Evolutionary conservation across 169 alveolate genomes (phyloP).

Genomic region (Fabrea salina): DNA sequence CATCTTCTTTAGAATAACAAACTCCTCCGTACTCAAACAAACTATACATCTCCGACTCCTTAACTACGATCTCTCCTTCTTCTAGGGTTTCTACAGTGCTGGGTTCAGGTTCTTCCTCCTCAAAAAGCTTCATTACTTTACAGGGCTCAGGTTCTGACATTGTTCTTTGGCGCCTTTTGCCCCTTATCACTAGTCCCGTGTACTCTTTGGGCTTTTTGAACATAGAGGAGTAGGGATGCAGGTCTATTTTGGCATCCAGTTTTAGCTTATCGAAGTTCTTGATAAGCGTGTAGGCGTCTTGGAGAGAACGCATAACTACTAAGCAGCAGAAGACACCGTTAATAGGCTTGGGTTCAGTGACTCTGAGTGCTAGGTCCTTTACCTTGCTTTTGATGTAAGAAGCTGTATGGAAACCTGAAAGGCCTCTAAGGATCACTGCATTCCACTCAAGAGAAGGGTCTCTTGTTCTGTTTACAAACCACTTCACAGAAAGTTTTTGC

Average conservation of each 20-base stretch:
- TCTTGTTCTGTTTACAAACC: background rate
- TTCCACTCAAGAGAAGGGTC: conserved; percentile 1
- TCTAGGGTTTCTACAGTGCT: too few species aligned
- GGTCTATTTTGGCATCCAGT: background rate
- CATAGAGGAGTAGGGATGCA: conserved; percentile 15
- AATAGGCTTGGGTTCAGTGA: background rate
- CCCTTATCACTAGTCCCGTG: too few species aligned
- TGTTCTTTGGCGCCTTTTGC: too few species aligned
- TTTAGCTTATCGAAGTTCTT: background rate
- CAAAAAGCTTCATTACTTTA: too few species aligned
- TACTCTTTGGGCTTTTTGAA: background rate
- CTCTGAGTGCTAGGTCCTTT: background rate
- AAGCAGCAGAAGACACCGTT: background rate
- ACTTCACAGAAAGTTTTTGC: background rate
- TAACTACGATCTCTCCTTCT: too few species aligned
- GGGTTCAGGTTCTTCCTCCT: too few species aligned
- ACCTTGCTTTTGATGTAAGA: background rate
- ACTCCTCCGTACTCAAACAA: too few species aligned
- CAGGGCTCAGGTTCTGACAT: too few species aligned
- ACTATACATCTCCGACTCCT: too few species aligned
- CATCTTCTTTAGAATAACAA: too few species aligned
- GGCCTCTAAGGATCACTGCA: background rate
- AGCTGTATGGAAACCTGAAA: background rate
- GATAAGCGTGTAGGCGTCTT: background rate
- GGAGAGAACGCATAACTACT: background rate